A percentile compares a stretch with the other conserved stretches of the same genome.
phyloP scores from a whole-genome alignment of 164 flowering plant species.

The Santalum album region DNA sequence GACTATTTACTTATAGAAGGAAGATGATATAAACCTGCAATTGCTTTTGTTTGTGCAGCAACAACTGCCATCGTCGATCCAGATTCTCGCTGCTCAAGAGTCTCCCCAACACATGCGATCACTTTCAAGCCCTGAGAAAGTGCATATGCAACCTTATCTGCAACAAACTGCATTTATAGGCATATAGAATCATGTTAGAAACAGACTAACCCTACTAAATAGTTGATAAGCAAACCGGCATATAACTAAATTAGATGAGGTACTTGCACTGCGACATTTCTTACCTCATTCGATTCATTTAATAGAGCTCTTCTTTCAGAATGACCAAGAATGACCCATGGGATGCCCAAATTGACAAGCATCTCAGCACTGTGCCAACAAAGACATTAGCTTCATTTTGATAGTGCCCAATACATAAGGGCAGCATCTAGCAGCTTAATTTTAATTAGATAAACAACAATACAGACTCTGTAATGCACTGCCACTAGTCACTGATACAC shows the following conservation, averaged over 20 bases:
- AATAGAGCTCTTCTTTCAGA: slow-evolving; percentile 67
- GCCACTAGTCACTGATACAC: too few relatives aligned
- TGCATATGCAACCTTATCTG: slow-evolving; percentile 80
- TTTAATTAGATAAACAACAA: too few relatives aligned
- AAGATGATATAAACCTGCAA: slow-evolving; percentile 55
- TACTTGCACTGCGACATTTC: background rate
- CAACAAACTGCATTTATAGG: slow-evolving; percentile 72
- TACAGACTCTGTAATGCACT: too few relatives aligned
- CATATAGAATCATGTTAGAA: background rate
- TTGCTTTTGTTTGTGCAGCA: slow-evolving; percentile 74
- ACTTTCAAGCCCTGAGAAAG: slow-evolving; percentile 73
- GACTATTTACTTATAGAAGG: background rate
- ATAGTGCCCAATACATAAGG: too few relatives aligned
- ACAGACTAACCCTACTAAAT: background rate
- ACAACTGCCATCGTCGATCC: slow-evolving; percentile 72
- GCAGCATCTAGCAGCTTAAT: too few relatives aligned
- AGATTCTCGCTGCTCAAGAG: slow-evolving; percentile 77
- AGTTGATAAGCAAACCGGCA: background rate
- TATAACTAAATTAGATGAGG: background rate
- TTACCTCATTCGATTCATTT: slow-evolving; percentile 65
- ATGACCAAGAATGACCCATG: slow-evolving; percentile 87
- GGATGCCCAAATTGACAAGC: slow-evolving; percentile 66
- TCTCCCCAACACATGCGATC: slow-evolving; percentile 82
- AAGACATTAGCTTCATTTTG: background rate
- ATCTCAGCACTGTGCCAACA: slow-evolving; percentile 67